Evolutionary conservation across 169 alveolate genomes (phyloP).

Genomic region (Plasmodium blacklocki): DNA sequence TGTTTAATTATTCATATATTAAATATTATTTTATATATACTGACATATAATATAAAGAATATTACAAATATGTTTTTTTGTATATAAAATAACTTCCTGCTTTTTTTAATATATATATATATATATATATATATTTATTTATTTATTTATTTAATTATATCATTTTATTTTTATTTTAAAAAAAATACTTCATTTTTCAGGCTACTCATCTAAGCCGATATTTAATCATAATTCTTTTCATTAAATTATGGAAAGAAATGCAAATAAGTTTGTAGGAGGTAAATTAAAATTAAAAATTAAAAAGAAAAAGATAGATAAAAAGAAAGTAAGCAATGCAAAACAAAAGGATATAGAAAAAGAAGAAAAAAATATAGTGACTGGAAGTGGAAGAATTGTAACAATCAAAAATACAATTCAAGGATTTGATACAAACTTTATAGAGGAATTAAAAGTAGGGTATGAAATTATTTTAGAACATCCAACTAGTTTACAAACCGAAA

Average conservation of each 20-base stretch:
- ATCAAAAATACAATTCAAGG: slow-evolving; percentile 86
- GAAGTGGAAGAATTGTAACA: slow-evolving; percentile 84
- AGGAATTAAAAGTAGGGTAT: slow-evolving; percentile 80
- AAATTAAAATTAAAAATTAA: slow-evolving; percentile 52
- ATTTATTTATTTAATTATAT: no score
- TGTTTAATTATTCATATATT: no score
- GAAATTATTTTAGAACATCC: slow-evolving; percentile 80
- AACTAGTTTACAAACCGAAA: slow-evolving; percentile 77
- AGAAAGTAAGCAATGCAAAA: not conserved
- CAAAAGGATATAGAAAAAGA: not conserved
- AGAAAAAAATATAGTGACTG: slow-evolving; percentile 27
- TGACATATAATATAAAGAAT: no score
- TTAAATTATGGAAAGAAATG: slow-evolving; percentile 11
- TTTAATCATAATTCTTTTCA: no score
- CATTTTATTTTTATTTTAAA: no score
- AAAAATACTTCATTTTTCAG: no score
- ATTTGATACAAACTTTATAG: slow-evolving; percentile 82
- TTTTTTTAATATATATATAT: no score
- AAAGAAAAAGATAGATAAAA: slow-evolving; percentile 26
- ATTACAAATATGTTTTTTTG: no score
- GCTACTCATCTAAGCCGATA: no score
- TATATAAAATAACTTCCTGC: no score
- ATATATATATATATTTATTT: no score
- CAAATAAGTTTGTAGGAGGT: slow-evolving; percentile 52
- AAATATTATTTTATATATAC: no score